These are phyloP conservation scores for Umbelopsis sp. DNA, from an alignment of 371 early-diverging fungal genomes.

Conservation along the genomic window DNA sequence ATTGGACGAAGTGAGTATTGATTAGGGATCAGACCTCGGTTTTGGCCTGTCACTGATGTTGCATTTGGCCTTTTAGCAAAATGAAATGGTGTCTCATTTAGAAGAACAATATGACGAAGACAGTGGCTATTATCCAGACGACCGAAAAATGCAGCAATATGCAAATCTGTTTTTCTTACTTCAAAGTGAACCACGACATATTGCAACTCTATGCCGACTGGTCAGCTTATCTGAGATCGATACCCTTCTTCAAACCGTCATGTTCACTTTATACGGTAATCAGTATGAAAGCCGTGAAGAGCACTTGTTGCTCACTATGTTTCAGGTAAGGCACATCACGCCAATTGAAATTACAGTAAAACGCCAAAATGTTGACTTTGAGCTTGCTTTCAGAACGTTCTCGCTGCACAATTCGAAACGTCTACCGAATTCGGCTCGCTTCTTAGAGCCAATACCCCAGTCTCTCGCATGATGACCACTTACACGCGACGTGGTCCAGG, in stretches of 20 bases:
- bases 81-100: conserved; percentile 76
- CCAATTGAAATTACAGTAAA: no score
- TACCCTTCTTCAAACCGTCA: conserved; percentile 90
- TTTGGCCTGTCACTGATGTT: background rate
- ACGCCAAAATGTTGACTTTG: no score
- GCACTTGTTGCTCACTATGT: conserved; percentile 92
- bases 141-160: conserved; percentile 84
- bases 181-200: conserved; percentile 92
- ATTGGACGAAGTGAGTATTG: conserved; percentile 66
- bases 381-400: conserved; percentile 55
- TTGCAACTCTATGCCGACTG: conserved; percentile 83
- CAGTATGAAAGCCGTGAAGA: conserved; percentile 96
- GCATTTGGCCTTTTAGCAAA: conserved; percentile 54
- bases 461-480: conserved; percentile 92
- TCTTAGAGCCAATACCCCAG: conserved; percentile 90
- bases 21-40: background rate
- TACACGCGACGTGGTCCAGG: conserved; percentile 90
- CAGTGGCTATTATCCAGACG: conserved; percentile 75
- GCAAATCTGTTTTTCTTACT: conserved; percentile 93
- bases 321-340: conserved; percentile 66
- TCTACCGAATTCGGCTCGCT: conserved; percentile 81
- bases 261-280: conserved; percentile 95
- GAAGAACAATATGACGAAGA: conserved; percentile 77
- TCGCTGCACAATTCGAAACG: conserved; percentile 85
- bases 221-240: conserved; percentile 91